Percentiles rank a stretch among this genome's conserved stretches.
Evolutionary conservation across 179 eudicot genomes (phyloP).

Genomic region (Silene vulgaris): DNA sequence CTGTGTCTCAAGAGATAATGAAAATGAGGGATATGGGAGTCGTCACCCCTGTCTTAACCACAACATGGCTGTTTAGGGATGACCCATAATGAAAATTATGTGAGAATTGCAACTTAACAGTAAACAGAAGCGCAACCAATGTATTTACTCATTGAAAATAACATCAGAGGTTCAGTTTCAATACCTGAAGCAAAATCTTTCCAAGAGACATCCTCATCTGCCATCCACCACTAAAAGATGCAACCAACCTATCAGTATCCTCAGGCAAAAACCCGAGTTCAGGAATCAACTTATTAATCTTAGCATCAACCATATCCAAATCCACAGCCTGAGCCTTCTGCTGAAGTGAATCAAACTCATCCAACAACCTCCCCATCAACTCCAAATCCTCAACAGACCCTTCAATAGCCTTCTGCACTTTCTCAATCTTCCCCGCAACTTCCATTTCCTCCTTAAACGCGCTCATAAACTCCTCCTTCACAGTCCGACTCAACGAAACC

Average conservation of each 20-base stretch:
- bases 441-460: conserved; percentile 92
- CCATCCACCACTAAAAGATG: conserved; percentile 97
- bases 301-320: conserved; percentile 69
- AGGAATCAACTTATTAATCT: conserved; percentile 84
- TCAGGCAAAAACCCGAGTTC: conserved; percentile 79
- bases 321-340: conserved; percentile 73
- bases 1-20: not conserved
- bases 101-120: not conserved
- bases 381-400: conserved; percentile 79
- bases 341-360: conserved; percentile 89
- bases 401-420: conserved; percentile 89
- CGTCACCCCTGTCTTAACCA: not conserved
- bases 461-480: conserved; percentile 79
- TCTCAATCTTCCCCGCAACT: conserved; percentile 65
- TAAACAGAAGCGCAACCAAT: not conserved
- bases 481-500: conserved; percentile 70
- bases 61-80: no score
- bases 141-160: not conserved
- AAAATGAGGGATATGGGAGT: not conserved
- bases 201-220: conserved; percentile 99
- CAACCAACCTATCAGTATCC: conserved; percentile 91
- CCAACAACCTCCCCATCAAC: conserved; percentile 90
- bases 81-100: not conserved
- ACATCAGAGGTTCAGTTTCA: not conserved
- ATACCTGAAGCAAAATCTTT: conserved; percentile 92